Percentiles rank a stretch among this genome's conserved stretches.
Conservation (phyloP, 352 stramenopile genomes). For the Phytopythium aichiense region DNA sequence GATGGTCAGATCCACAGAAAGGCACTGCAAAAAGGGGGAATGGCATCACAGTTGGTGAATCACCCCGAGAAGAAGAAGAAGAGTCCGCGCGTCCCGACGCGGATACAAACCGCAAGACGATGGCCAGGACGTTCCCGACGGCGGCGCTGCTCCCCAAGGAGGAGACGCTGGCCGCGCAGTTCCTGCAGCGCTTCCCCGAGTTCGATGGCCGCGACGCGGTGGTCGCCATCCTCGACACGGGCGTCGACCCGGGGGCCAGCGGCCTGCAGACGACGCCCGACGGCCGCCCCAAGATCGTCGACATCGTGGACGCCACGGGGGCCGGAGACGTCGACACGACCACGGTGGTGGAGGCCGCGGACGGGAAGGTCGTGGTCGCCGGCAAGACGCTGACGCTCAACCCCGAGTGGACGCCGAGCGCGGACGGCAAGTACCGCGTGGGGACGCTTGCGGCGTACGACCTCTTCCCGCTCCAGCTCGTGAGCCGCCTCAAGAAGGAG, state of each 20-base stretch:
- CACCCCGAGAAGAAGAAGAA: not conserved
- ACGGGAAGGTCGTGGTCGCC: constrained; percentile 45
- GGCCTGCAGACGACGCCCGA: constrained; percentile 85
- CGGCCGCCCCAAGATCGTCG: constrained; percentile 91
- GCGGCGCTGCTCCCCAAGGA: constrained; percentile 86
- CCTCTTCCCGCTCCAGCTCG: constrained; percentile 80
- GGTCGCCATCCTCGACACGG: constrained; percentile 96
- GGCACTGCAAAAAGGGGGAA: not conserved
- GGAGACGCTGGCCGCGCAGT: constrained; percentile 83
- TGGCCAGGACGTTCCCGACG: constrained; percentile 62
- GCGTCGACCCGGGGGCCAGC: constrained; percentile 90
- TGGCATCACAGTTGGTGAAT: not conserved
- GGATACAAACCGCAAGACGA: not conserved
- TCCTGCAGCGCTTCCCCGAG: constrained; percentile 77
- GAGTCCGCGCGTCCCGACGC: no score
- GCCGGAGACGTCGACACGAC: constrained; percentile 92
- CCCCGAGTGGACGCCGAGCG: constrained; percentile 48
- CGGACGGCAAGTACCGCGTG: constrained; percentile 72
- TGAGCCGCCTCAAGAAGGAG: constrained; percentile 75
- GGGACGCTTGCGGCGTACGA: constrained; percentile 85
- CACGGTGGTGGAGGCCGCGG: constrained; percentile 39
- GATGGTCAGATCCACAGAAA: constrained; percentile 1
- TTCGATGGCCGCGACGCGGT: constrained; percentile 90
- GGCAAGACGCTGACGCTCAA: constrained; percentile 72
- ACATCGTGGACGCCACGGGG: constrained; percentile 94